These are phyloP conservation scores for Chaetomiaceae sp. DNA, from an alignment of 2,329 filamentous ascomycete species.

Conservation along the genomic window DNA sequence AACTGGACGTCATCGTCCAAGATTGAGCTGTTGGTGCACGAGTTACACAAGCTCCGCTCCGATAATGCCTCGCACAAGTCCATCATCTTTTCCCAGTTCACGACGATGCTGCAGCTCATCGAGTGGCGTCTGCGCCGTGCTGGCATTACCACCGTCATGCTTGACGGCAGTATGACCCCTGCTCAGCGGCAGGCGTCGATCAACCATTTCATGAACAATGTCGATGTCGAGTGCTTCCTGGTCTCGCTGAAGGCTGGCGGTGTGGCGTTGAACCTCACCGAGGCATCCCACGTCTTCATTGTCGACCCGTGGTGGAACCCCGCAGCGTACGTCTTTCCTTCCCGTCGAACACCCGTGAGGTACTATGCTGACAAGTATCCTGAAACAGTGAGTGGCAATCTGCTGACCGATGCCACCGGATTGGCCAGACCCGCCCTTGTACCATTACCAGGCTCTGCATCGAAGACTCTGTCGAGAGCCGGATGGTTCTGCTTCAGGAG, in stretches of 20 bases:
- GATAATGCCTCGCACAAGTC: conserved; percentile 93
- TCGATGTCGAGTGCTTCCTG: conserved; percentile 91
- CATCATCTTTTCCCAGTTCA: conserved; percentile 97
- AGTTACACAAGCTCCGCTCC: conserved; percentile 85
- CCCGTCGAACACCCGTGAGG: neutral
- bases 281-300: conserved; percentile 92
- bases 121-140: conserved; percentile 94
- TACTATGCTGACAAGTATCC: conserved; percentile 13
- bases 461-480: conserved; percentile 92
- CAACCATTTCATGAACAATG: conserved; percentile 92
- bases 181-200: conserved; percentile 90
- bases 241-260: conserved; percentile 95
- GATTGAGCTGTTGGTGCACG: conserved; percentile 93
- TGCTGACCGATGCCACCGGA: conserved; percentile 89
- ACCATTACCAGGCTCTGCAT: conserved; percentile 93
- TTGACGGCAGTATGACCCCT: conserved; percentile 96
- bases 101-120: conserved; percentile 92
- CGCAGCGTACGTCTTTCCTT: conserved; percentile 54
- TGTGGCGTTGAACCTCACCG: conserved; percentile 90
- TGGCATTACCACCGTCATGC: conserved; percentile 97
- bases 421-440: conserved; percentile 89
- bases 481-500: conserved; percentile 93
- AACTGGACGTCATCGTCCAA: conserved; percentile 98
- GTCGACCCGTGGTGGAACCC: conserved; percentile 99
- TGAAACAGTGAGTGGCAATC: conserved; percentile 76